These are phyloP conservation scores for Aspergillus neotritici DNA, from an alignment of 2,329 filamentous ascomycete species.

Conservation along the genomic window DNA sequence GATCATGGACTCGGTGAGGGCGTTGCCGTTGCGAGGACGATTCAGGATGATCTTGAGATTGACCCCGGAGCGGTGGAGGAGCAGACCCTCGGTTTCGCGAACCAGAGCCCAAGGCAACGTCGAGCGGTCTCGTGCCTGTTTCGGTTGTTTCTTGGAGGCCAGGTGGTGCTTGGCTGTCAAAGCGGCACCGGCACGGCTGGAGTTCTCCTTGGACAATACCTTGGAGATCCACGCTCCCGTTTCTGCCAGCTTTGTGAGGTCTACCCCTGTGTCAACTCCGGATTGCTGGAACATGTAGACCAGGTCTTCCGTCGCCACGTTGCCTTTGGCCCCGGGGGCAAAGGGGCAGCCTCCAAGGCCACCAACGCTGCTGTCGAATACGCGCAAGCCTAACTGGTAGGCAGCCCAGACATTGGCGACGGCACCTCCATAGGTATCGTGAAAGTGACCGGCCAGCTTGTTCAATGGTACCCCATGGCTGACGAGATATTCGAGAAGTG, in stretches of 20 bases:
- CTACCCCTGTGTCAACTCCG: constrained; percentile 68
- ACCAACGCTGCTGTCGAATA: constrained; percentile 73
- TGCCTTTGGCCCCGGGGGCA: constrained; percentile 78
- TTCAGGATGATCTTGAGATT: constrained; percentile 31
- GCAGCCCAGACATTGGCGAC: constrained; percentile 73
- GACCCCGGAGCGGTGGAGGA: constrained; percentile 25
- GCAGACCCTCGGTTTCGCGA: constrained; percentile 19
- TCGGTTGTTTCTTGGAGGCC: neutral
- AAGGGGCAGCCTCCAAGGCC: constrained; percentile 82
- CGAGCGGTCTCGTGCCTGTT: neutral
- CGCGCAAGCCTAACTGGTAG: constrained; percentile 69
- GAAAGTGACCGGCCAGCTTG: constrained; percentile 77
- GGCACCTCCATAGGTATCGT: constrained; percentile 82
- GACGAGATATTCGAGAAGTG: constrained; percentile 29
- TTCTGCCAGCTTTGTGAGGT: constrained; percentile 56
- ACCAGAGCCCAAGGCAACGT: constrained; percentile 15
- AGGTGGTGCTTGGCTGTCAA: constrained; percentile 1
- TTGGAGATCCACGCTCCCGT: constrained; percentile 68
- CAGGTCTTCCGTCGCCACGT: constrained; percentile 78
- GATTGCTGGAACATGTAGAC: constrained; percentile 60
- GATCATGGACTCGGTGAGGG: constrained; percentile 36
- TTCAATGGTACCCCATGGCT: constrained; percentile 56
- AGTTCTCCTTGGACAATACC: constrained; percentile 40
- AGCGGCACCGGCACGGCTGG: constrained; percentile 63
- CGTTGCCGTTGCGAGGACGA: constrained; percentile 37